Conservation (phyloP, 2,329 filamentous ascomycete genomes). For the Trichoderma citrinoviride region DNA sequence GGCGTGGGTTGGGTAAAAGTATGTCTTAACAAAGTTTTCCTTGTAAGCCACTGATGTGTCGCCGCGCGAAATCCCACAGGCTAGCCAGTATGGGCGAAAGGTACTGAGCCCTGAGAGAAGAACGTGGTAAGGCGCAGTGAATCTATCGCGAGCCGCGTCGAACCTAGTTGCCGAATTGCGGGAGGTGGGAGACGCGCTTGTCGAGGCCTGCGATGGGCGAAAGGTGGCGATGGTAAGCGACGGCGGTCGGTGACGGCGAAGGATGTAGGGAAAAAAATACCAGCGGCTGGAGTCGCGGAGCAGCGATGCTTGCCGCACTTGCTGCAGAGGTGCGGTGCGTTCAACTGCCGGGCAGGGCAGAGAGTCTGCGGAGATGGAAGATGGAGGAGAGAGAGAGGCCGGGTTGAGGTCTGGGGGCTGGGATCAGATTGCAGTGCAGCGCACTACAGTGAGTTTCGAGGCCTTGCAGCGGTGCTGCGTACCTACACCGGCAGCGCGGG, state of each 20-base stretch:
- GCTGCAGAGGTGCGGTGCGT: neutral
- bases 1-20: slow-evolving; percentile 21
- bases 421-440: slow-evolving; percentile 8
- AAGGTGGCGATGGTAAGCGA: slow-evolving; percentile 11
- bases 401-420: slow-evolving; percentile 16
- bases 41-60: slow-evolving; percentile 36
- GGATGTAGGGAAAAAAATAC: neutral
- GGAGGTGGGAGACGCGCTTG: slow-evolving; percentile 17
- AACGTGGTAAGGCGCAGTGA: neutral
- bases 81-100: slow-evolving; percentile 36
- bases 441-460: slow-evolving; percentile 8
- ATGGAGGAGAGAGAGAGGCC: neutral
- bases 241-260: slow-evolving; percentile 14
- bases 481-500: slow-evolving; percentile 22
- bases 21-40: slow-evolving; percentile 14
- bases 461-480: slow-evolving; percentile 16
- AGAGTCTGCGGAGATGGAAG: slow-evolving; percentile 6
- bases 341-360: neutral
- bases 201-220: neutral
- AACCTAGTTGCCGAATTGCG: neutral
- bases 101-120: slow-evolving; percentile 25
- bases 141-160: slow-evolving; percentile 20
- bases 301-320: slow-evolving; percentile 6
- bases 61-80: slow-evolving; percentile 36
- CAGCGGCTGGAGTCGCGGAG: slow-evolving; percentile 15